Evolutionary conservation across 768 basidiomycete species (phyloP), one percentile per base, ranked within the genome.

Genomic region (Trametes gibbosa): DNA sequence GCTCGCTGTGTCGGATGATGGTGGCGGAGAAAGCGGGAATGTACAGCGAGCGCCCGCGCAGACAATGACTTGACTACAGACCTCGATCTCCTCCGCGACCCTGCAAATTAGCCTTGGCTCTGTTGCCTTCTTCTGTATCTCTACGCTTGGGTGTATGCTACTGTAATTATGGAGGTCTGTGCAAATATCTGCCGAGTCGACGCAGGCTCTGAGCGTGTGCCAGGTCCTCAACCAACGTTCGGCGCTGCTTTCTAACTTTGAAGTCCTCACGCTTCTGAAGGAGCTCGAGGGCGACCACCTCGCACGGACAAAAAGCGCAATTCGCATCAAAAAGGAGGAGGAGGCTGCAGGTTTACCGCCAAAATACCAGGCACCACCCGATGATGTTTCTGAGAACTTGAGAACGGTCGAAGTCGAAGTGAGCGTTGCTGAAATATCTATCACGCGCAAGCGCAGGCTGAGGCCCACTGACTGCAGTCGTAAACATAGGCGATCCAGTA

Each of bases 331-430:
- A 72, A 91, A 90, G 66, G 87, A 89, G 66, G 89, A 91, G 62
- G 87, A 87, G 59, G 72, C 77, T 0, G 70, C 81, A 4, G 79
- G 77, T 8, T 57, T 66, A 10, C 56, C 72, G 0, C 41, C 77
- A 62, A 53, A 74, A 65, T 61, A 58, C 49, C 57, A 61, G 53
- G 40, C 70, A 40, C 66, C 74, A 32, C 62, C 74, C 5, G 80
- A 84, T 19, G 88, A 89, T 41, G 78, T 89, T 48, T 84, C 84
- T 57, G 87, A 93, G 69, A 94, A 95, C 68, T 65, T 95, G 59
- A 78, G 92, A 62, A 95, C 93, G 16, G 79, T 95, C 41, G 90
- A 93, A 70, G 86, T 95, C 51, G 89, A 95, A 81, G 89, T 89
- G 68, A 66, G 14, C 29, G 9, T 24, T 12, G 19, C 34, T 19